Evolutionary conservation across 306 rosid species (phyloP), one percentile per base, ranked within the genome.

Genomic region (Inga leiocalycina): DNA sequence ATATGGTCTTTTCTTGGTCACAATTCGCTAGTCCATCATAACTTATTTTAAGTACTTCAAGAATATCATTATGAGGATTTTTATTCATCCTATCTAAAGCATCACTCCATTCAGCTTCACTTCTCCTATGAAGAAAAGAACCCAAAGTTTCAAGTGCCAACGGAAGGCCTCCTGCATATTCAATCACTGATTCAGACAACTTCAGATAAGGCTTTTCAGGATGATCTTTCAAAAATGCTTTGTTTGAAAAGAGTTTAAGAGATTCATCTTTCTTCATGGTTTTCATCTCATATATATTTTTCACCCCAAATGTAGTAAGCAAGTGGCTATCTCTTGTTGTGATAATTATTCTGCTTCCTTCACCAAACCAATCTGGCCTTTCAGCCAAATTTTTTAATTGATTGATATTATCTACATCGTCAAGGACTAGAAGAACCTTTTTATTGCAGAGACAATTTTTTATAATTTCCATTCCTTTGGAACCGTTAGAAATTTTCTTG

Each of bases 291-390:
- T 78, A 66, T 56, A 56, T 56, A 3, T 15, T 8, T 7, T 32
- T 1, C 32, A 51, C 51, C 14, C 4, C 11, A 8, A 16, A 35
- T 68, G 48, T 2, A 0, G 3, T 4, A 0, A 79, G 35, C 24
- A 79, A n/a, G 11, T 79, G 82, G 4, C 3, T 24, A 59, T 80
- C 61, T 57, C 83, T 71, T 10, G 75, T 67, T 12, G 81, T 24
- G 5, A 61, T 61, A 61, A 61, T 61, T 61, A 61, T 13, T 11
- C 35, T 61, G 8, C 68, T 24, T 12, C 68, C 68, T 4, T 11
- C 12, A 24, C 68, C 68, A 61, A 61, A 61, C 68, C 37, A 61
- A 11, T 61, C 3, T 19, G 62, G 68, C 10, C 35, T 22, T 61
- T 24, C 35, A 3, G 37, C 37, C 68, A 61, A 24, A 10, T 24